phyloP scores from a whole-genome alignment of 306 rosid species.

The Vigna angularis region DNA sequence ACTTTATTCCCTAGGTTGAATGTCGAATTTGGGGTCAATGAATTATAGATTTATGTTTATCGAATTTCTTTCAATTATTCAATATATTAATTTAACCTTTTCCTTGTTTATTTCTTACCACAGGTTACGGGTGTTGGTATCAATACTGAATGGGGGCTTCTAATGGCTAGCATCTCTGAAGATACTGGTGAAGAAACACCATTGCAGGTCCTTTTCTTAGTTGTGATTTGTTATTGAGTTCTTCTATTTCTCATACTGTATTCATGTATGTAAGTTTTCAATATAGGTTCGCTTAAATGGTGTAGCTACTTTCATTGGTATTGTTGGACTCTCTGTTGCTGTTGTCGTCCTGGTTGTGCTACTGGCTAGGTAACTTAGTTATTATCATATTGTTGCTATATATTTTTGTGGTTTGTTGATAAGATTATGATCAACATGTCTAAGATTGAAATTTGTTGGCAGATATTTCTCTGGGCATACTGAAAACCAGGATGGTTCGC shows the following conservation, averaged over 20 bases:
- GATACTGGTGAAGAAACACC: constrained; percentile 99
- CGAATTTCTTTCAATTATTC: constrained; percentile 5
- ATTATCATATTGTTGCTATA: constrained; percentile 29
- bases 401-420: constrained; percentile 9
- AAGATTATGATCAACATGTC: constrained; percentile 29
- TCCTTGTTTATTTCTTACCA: constrained; percentile 27
- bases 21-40: constrained; percentile 20
- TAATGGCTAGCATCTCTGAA: constrained; percentile 98
- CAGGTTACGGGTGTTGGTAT: constrained; percentile 93
- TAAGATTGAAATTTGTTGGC: constrained; percentile 41
- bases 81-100: constrained; percentile 6
- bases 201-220: constrained; percentile 72
- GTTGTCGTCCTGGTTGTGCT: constrained; percentile 76
- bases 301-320: constrained; percentile 94
- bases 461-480: constrained; percentile 96
- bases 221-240: neutral
- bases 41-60: neutral
- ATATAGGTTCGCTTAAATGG: constrained; percentile 96
- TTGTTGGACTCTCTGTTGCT: constrained; percentile 95
- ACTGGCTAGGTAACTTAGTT: constrained; percentile 66
- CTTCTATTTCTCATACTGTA: neutral
- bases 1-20: constrained; percentile 16
- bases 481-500: constrained; percentile 49
- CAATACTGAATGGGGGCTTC: constrained; percentile 99
- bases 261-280: constrained; percentile 36